Conservation (phyloP, 2,329 filamentous ascomycete genomes). For the Helotiales sp. region DNA sequence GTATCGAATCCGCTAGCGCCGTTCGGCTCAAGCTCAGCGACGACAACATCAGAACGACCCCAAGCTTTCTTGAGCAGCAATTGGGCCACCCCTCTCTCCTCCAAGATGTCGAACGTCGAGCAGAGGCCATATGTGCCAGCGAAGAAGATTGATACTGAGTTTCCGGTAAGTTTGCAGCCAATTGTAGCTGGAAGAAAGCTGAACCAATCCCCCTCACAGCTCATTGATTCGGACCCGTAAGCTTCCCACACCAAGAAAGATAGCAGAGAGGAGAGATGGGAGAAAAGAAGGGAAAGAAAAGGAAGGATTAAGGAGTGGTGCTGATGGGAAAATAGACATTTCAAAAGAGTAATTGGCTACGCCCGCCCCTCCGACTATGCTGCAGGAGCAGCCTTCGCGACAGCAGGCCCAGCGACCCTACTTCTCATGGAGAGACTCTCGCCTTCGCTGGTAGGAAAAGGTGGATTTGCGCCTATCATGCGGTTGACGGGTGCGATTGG, state of each 20-base stretch:
- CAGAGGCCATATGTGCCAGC: constrained; percentile 62
- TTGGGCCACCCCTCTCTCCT: constrained; percentile 30
- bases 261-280: constrained; percentile 3
- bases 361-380: constrained; percentile 82
- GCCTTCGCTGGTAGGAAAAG: constrained; percentile 80
- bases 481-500: constrained; percentile 75
- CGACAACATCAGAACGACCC: constrained; percentile 14
- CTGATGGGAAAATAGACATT: constrained; percentile 62
- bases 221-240: constrained; percentile 99
- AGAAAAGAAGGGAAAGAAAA: constrained; percentile 1
- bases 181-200: constrained; percentile 22
- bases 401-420: constrained; percentile 73
- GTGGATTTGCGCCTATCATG: constrained; percentile 81
- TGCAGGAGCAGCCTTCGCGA: constrained; percentile 65
- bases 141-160: constrained; percentile 80
- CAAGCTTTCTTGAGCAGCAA: constrained; percentile 19
- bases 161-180: constrained; percentile 66
- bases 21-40: constrained; percentile 14
- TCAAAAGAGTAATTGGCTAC: constrained; percentile 87
- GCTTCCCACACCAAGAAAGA: constrained; percentile 34
- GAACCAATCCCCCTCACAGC: constrained; percentile 55
- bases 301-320: constrained; percentile 24
- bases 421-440: constrained; percentile 79
- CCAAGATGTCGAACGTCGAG: constrained; percentile 38
- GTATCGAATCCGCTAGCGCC: constrained; percentile 19